phyloP scores from a whole-genome alignment of 73 alveolate species.

The Blepharisma japonicum region DNA sequence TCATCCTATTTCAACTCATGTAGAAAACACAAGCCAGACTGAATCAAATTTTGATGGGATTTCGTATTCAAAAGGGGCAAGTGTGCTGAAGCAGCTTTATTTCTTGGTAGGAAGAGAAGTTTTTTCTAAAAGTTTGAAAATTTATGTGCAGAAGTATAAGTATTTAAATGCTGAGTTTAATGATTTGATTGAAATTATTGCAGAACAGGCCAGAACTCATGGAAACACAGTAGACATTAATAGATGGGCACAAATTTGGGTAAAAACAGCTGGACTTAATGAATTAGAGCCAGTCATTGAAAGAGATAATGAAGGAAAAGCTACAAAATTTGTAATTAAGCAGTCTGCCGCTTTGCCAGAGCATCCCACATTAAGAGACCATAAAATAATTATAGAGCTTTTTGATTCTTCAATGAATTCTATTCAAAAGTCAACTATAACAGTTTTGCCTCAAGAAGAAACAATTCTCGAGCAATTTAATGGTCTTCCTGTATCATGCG shows the following conservation, averaged over 20 bases:
- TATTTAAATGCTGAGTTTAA: constrained; percentile 77
- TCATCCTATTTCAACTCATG: constrained; percentile 89
- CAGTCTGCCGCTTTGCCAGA: constrained; percentile 65
- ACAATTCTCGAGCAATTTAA: constrained; percentile 29
- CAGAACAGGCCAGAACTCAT: constrained; percentile 62
- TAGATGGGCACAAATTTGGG: constrained; percentile 67
- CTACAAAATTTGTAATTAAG: constrained; percentile 50
- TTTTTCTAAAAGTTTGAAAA: constrained; percentile 70
- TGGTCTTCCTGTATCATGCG: not conserved
- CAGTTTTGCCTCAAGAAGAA: constrained; percentile 24
- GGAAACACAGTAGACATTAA: constrained; percentile 52
- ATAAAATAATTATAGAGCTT: constrained; percentile 60
- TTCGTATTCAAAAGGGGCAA: constrained; percentile 91
- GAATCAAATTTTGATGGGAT: constrained; percentile 88
- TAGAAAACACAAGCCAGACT: constrained; percentile 83
- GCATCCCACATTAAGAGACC: constrained; percentile 67
- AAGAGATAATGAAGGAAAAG: constrained; percentile 42
- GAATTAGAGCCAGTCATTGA: constrained; percentile 69
- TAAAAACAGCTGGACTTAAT: constrained; percentile 80
- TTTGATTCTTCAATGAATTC: constrained; percentile 52
- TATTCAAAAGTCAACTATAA: constrained; percentile 9
- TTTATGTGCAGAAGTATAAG: constrained; percentile 71
- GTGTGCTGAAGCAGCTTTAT: constrained; percentile 79
- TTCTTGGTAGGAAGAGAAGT: constrained; percentile 81
- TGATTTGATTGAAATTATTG: constrained; percentile 71